phyloP scores from a whole-genome alignment of 2,329 filamentous ascomycete genomes.

The Ploettnerulaceae sp. region DNA sequence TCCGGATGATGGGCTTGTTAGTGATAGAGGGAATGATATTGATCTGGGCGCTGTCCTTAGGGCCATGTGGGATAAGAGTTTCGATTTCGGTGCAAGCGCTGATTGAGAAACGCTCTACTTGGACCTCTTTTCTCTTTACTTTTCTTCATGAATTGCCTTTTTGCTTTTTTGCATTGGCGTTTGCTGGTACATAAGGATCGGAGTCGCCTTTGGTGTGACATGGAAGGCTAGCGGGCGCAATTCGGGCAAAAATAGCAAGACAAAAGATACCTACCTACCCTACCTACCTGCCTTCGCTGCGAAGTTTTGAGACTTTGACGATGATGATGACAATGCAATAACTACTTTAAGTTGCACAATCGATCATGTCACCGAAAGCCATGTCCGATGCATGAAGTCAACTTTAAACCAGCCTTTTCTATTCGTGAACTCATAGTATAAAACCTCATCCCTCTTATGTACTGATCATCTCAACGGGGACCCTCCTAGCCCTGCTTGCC shows the following conservation, averaged over 20 bases:
- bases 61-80: constrained; percentile 58
- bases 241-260: background rate
- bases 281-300: too few species aligned
- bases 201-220: background rate
- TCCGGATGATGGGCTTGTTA: constrained; percentile 13
- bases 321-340: too few species aligned
- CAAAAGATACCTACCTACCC: background rate
- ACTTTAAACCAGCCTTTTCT: too few species aligned
- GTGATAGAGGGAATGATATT: constrained; percentile 41
- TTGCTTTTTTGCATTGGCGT: background rate
- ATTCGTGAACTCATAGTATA: too few species aligned
- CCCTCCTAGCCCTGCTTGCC: constrained; percentile 26
- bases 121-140: too few species aligned
- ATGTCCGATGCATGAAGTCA: too few species aligned
- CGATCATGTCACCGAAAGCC: too few species aligned
- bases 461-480: constrained; percentile 24
- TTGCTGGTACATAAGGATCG: background rate
- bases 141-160: too few species aligned
- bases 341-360: too few species aligned
- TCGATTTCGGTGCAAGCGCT: constrained; percentile 50
- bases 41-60: constrained; percentile 48
- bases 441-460: background rate
- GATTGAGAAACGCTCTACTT: too few species aligned
- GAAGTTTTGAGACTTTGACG: too few species aligned
- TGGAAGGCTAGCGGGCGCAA: background rate